phyloP scores from a whole-genome alignment of 805 yeast species.

The Saturnispora diversa region DNA sequence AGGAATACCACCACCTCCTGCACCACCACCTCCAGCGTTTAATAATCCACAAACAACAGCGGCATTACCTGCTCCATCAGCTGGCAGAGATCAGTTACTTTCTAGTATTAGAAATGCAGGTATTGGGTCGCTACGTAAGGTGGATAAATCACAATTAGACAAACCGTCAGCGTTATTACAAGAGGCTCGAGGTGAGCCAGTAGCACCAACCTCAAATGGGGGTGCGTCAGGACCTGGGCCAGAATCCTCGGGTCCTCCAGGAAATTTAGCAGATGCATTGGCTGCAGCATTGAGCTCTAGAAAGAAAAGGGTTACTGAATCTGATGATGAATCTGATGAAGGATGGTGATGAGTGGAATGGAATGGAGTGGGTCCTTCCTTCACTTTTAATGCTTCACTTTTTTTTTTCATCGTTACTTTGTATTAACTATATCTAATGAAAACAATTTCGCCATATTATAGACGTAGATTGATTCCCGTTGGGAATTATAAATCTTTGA shows the following conservation, averaged over 20 bases:
- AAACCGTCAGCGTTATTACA: slow-evolving; percentile 64
- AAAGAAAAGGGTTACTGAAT: slow-evolving; percentile 70
- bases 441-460: slow-evolving; percentile 5
- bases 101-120: slow-evolving; percentile 84
- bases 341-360: too few relatives aligned
- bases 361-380: too few relatives aligned
- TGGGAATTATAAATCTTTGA: neutral
- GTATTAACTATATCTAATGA: neutral
- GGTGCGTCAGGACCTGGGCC: slow-evolving; percentile 34
- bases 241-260: slow-evolving; percentile 39
- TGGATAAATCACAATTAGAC: slow-evolving; percentile 78
- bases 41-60: slow-evolving; percentile 30
- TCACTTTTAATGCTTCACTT: too few relatives aligned
- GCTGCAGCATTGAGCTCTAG: slow-evolving; percentile 75
- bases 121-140: slow-evolving; percentile 57
- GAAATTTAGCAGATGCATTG: slow-evolving; percentile 30
- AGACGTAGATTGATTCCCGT: neutral
- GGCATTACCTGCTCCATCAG: slow-evolving; percentile 31
- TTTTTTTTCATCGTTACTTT: neutral
- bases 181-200: slow-evolving; percentile 61
- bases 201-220: slow-evolving; percentile 28
- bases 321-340: slow-evolving; percentile 79
- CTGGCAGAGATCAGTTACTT: slow-evolving; percentile 70
- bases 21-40: slow-evolving; percentile 23
- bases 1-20: slow-evolving; percentile 15